Conservation (phyloP, 208 protist species). For the Crithidia thermophila region DNA sequence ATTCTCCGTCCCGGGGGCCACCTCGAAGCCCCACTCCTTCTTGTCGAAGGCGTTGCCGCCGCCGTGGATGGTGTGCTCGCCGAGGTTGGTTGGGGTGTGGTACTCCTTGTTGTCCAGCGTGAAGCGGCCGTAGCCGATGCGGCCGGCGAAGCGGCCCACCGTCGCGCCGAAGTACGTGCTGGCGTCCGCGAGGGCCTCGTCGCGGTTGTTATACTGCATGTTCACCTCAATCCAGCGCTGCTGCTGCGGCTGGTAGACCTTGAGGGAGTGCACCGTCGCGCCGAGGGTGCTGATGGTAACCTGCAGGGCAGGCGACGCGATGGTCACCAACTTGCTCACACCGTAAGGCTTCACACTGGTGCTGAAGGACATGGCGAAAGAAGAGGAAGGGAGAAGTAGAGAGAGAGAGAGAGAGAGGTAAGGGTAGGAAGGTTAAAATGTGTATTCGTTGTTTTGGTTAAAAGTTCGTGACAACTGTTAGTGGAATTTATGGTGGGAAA, state of each 20-base stretch:
- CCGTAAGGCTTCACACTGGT: slow-evolving; percentile 39
- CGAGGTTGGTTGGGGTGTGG: slow-evolving; percentile 24
- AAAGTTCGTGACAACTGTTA: too few species aligned
- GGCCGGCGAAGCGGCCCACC: slow-evolving; percentile 65
- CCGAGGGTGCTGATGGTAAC: slow-evolving; percentile 56
- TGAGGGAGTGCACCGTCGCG: slow-evolving; percentile 45
- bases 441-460: too few species aligned
- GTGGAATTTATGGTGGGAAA: too few species aligned
- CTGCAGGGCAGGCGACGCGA: slow-evolving; percentile 38
- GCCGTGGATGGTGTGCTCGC: slow-evolving; percentile 48
- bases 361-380: slow-evolving; percentile 27
- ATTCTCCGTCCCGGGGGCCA: slow-evolving; percentile 45
- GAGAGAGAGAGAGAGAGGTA: background rate
- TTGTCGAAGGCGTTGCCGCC: slow-evolving; percentile 49
- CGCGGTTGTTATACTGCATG: slow-evolving; percentile 45
- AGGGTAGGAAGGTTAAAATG: too few species aligned
- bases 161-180: slow-evolving; percentile 59
- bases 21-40: slow-evolving; percentile 46
- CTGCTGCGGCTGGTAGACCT: slow-evolving; percentile 37
- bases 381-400: background rate
- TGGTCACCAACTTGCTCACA: slow-evolving; percentile 39
- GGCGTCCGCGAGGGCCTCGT: slow-evolving; percentile 47
- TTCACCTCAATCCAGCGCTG: slow-evolving; percentile 59
- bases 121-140: slow-evolving; percentile 29
- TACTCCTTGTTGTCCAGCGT: slow-evolving; percentile 10